A percentile compares a stretch with the other conserved stretches of the same genome.
These are phyloP conservation scores for Neurospora sp. DNA, from an alignment of 2,329 filamentous ascomycete species.

Conservation along the genomic window DNA sequence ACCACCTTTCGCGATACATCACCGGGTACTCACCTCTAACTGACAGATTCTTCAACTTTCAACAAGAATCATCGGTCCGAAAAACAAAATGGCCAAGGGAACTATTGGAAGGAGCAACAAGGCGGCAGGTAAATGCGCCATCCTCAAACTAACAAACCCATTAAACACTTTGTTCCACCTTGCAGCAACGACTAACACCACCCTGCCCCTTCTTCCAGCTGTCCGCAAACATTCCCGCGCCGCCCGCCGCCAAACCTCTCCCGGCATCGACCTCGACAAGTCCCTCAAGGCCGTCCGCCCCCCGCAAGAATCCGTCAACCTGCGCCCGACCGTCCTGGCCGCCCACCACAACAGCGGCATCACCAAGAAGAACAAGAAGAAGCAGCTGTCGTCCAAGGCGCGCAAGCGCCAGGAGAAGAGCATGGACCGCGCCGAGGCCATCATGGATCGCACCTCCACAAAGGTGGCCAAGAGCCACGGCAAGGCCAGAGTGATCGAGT, in stretches of 20 bases:
- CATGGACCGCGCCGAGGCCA: conserved; percentile 48
- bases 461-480: conserved; percentile 17
- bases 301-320: conserved; percentile 35
- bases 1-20: background rate
- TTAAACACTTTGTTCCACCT: background rate
- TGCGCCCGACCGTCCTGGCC: conserved; percentile 57
- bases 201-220: conserved; percentile 29
- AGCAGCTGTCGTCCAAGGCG: conserved; percentile 44
- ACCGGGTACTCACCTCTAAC: background rate
- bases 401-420: conserved; percentile 45
- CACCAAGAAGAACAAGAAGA: conserved; percentile 54
- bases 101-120: conserved; percentile 18
- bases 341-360: conserved; percentile 59
- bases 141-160: background rate
- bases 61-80: background rate
- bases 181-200: background rate
- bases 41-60: background rate
- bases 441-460: conserved; percentile 43
- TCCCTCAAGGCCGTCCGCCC: conserved; percentile 52
- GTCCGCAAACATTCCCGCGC: conserved; percentile 63
- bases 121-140: conserved; percentile 6
- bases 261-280: conserved; percentile 61
- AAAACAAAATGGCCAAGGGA: conserved; percentile 26
- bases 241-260: conserved; percentile 61
- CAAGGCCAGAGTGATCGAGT: conserved; percentile 14